Conservation (phyloP, 2,329 filamentous ascomycete species). For the Trichoderma atrobrunneum region DNA sequence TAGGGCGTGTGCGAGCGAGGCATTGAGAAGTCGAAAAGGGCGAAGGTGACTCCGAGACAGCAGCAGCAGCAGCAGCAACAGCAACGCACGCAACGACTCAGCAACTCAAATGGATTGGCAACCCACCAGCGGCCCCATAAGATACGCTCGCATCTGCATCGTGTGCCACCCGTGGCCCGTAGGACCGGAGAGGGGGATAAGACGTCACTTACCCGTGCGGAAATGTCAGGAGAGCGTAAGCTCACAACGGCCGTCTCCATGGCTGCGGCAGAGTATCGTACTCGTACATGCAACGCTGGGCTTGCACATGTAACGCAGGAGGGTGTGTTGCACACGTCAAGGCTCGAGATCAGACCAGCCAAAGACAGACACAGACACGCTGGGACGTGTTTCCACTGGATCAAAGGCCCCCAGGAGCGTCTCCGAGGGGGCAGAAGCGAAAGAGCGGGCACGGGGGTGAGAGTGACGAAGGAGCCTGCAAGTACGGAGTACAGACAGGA, state of each 20-base stretch:
- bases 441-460: conserved; percentile 18
- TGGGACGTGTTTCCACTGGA: conserved; percentile 1
- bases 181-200: background rate
- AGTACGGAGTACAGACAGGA: too few relatives aligned
- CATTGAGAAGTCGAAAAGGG: background rate
- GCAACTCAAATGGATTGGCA: background rate
- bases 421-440: conserved; percentile 10
- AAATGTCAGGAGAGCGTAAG: background rate
- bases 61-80: background rate
- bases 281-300: conserved; percentile 2
- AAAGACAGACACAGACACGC: background rate
- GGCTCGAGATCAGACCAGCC: background rate
- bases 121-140: background rate
- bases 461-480: background rate
- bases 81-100: background rate
- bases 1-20: conserved; percentile 7
- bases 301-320: background rate
- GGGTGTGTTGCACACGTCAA: conserved; percentile 16
- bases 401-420: conserved; percentile 3
- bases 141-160: background rate
- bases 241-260: conserved; percentile 1
- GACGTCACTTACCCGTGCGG: conserved; percentile 13
- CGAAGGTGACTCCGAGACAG: background rate
- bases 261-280: background rate
- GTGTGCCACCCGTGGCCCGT: background rate